Evolutionary conservation across 805 yeast genomes (phyloP), one percentile per base, ranked within the genome.

Genomic region (Kodamaea restingae): DNA sequence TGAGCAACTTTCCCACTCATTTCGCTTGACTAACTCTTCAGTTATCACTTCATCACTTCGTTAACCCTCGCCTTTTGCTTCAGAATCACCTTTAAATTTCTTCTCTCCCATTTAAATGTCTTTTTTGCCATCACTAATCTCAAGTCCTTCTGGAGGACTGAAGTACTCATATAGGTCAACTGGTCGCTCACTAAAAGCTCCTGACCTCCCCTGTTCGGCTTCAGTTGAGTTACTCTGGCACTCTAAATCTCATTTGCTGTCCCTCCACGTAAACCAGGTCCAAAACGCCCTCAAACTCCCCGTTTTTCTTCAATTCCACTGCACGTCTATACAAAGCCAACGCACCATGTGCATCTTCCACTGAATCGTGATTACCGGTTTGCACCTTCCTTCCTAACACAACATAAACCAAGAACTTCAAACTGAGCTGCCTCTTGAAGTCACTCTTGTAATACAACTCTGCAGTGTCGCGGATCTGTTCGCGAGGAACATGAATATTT

Each of bases 291-390:
- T 84, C 86, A 42, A 91, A 75, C 20, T 66, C 70, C 0, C 85
- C 91, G 0, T 61, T 58, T 3, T 67, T 71, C 37, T 67, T 65
- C 46, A 91, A 68, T 46, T 82, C 81, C 52, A 76, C 60, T 54
- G 86, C 91, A 52, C 78, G 80, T 44, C 78, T 76, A 64, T 86
- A 95, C 25, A 93, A 64, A 32, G 76, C 60, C 49, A 93, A 70
- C 0, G 99, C 98, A 8, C 95, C 83, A 41, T 71, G 67, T 0
- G 99, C 97, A 65, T 93, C 99, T 55, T 93, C 98, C 32, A 93
- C 88, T 1, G 98, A 91, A 57, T 95, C 98, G 61, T 93, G 99
- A 55, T 91, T 91, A 2, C 93, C 95, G 2, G 79, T 80, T 58
- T 93, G 99, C 22, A 95, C 95, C 35, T 79, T 74, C 45, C 78